phyloP scores from a whole-genome alignment of 495 filamentous ascomycete species.

The Rhypophila decipiens region DNA sequence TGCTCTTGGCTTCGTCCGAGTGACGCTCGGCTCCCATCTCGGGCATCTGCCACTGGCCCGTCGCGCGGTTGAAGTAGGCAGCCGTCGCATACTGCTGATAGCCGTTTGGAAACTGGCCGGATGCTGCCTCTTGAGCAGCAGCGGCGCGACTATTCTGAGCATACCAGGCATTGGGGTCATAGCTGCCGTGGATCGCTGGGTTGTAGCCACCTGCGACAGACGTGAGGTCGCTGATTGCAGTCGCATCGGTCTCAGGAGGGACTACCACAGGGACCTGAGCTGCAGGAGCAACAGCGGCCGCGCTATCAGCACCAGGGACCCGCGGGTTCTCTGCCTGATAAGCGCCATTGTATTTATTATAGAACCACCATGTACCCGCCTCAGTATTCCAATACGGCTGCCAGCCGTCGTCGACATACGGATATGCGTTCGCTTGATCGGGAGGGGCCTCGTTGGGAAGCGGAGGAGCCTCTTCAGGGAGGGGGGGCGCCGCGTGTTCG shows the following conservation, averaged over 20 bases:
- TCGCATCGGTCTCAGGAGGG: conserved; percentile 22
- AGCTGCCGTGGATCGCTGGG: conserved; percentile 90
- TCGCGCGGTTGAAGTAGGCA: conserved; percentile 86
- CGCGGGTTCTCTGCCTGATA: conserved; percentile 91
- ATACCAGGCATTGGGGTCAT: conserved; percentile 90
- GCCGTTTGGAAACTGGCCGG: conserved; percentile 16
- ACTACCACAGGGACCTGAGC: conserved; percentile 23
- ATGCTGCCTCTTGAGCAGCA: conserved; percentile 22
- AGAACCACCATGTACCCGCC: conserved; percentile 75
- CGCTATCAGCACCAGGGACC: conserved; percentile 42
- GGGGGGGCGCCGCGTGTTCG: conserved; percentile 13
- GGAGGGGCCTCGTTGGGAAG: conserved; percentile 28
- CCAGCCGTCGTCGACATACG: conserved; percentile 74
- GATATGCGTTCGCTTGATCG: conserved; percentile 27
- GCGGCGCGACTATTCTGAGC: conserved; percentile 47
- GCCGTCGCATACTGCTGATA: conserved; percentile 51
- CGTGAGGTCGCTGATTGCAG: conserved; percentile 20
- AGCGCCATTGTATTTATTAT: conserved; percentile 70
- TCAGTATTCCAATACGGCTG: conserved; percentile 72
- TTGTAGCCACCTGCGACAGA: conserved; percentile 70
- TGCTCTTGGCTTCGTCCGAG: conserved; percentile 84
- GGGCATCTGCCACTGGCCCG: conserved; percentile 76
- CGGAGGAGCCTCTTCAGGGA: conserved; percentile 32
- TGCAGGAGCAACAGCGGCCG: conserved; percentile 16
- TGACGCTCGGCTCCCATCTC: conserved; percentile 51